Evolutionary conservation across 1,284 basidiomycete species (phyloP).

Genomic region (Sanghuangporus weigelae): DNA sequence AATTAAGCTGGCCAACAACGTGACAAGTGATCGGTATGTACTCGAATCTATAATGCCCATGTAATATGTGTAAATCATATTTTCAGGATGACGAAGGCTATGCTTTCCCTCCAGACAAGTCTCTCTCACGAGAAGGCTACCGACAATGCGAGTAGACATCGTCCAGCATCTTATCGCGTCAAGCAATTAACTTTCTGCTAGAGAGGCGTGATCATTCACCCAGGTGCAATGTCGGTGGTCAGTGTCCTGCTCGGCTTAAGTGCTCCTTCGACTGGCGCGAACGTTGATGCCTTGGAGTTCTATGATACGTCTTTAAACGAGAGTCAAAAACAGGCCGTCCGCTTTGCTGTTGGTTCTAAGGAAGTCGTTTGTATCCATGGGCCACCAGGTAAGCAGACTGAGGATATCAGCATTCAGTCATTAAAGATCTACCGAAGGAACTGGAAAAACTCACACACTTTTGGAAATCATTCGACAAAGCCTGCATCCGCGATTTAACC

Average conservation of each 20-base stretch:
- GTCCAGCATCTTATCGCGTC: neutral
- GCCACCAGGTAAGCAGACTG: slow-evolving; percentile 67
- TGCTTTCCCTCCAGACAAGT: slow-evolving; percentile 48
- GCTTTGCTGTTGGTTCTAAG: slow-evolving; percentile 63
- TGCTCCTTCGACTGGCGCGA: slow-evolving; percentile 31
- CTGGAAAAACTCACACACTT: slow-evolving; percentile 90
- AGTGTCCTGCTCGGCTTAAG: slow-evolving; percentile 65
- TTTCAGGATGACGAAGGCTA: slow-evolving; percentile 77
- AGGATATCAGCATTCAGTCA: neutral
- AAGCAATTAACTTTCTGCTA: neutral
- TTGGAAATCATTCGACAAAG: slow-evolving; percentile 88
- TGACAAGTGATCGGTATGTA: slow-evolving; percentile 81
- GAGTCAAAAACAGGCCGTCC: slow-evolving; percentile 80
- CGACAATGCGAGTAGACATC: neutral
- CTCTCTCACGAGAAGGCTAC: neutral
- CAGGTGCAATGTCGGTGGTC: slow-evolving; percentile 41
- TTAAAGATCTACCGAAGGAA: slow-evolving; percentile 41
- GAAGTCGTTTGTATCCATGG: slow-evolving; percentile 95
- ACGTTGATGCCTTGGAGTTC: slow-evolving; percentile 46
- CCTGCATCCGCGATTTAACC: slow-evolving; percentile 34
- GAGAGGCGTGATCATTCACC: neutral
- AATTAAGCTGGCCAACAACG: slow-evolving; percentile 89
- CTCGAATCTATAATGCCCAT: neutral
- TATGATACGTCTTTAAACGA: slow-evolving; percentile 76
- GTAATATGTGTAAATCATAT: neutral